Conservation (phyloP, 2,329 filamentous ascomycete species). For the Sclerotinia nivalis region DNA sequence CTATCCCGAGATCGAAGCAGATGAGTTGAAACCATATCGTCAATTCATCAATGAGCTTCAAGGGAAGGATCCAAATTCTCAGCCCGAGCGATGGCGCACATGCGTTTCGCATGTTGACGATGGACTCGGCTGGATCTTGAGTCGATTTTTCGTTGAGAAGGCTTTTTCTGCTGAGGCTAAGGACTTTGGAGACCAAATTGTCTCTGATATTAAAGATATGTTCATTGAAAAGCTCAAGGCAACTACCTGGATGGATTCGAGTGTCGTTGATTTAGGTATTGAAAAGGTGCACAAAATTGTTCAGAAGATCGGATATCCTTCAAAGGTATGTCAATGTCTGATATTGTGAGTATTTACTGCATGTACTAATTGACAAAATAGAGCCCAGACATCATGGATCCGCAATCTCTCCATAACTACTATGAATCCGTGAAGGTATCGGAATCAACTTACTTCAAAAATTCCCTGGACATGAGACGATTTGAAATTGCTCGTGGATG, state of each 20-base stretch:
- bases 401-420: constrained; percentile 55
- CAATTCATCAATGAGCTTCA: constrained; percentile 61
- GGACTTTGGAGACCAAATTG: constrained; percentile 65
- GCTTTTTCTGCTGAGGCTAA: constrained; percentile 68
- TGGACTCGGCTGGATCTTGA: constrained; percentile 66
- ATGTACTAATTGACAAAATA: constrained; percentile 30
- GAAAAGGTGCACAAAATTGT: constrained; percentile 67
- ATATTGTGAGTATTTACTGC: not conserved
- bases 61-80: constrained; percentile 62
- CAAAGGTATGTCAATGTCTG: constrained; percentile 42
- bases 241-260: constrained; percentile 65
- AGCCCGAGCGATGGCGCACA: constrained; percentile 65
- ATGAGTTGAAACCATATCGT: constrained; percentile 58
- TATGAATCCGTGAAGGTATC: constrained; percentile 56
- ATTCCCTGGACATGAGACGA: constrained; percentile 53
- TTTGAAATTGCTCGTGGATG: constrained; percentile 54
- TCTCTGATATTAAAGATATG: constrained; percentile 68
- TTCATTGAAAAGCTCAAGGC: constrained; percentile 62
- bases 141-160: constrained; percentile 69
- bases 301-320: constrained; percentile 69
- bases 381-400: constrained; percentile 62
- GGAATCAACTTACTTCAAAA: constrained; percentile 56
- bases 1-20: constrained; percentile 56
- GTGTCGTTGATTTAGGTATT: constrained; percentile 59
- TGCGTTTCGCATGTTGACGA: constrained; percentile 60